These are phyloP conservation scores for Pichia sp. DNA, from an alignment of 1,139 yeast species.

Conservation along the genomic window DNA sequence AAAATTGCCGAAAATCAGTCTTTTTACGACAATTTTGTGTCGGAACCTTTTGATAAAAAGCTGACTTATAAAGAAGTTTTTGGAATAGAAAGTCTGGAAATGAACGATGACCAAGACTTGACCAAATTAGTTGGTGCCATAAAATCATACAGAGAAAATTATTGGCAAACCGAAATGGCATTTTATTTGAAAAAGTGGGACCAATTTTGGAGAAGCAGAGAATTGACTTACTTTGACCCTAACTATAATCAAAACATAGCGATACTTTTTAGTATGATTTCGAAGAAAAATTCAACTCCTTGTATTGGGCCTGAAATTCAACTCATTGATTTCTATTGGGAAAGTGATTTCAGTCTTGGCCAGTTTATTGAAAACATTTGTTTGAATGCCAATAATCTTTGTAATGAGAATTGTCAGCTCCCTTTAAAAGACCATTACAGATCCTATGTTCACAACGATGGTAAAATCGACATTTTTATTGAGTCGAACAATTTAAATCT, in stretches of 20 bases:
- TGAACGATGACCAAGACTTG: conserved; percentile 21
- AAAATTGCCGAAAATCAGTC: conserved; percentile 32
- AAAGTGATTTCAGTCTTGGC: conserved; percentile 85
- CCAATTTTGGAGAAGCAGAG: conserved; percentile 41
- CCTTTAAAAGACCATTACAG: conserved; percentile 70
- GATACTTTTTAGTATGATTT: conserved; percentile 75
- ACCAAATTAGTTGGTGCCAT: conserved; percentile 41
- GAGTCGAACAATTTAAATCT: conserved; percentile 58
- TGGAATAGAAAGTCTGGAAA: neutral
- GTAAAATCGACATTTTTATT: conserved; percentile 72
- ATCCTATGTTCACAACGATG: conserved; percentile 85
- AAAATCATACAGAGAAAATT: conserved; percentile 35
- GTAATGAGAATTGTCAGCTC: conserved; percentile 82
- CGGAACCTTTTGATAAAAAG: conserved; percentile 15
- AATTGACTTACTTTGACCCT: conserved; percentile 53
- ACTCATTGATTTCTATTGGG: conserved; percentile 84
- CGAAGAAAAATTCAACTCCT: conserved; percentile 82
- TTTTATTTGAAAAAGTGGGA: conserved; percentile 58
- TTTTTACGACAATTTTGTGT: conserved; percentile 21
- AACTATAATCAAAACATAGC: conserved; percentile 75
- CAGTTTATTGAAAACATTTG: conserved; percentile 80
- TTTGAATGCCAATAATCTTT: conserved; percentile 58
- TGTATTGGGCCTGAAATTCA: conserved; percentile 86
- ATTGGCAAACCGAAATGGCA: conserved; percentile 28
- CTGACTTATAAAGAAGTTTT: neutral